Base-by-base conservation (phyloP, 768 basidiomycete species). In the Trametes gibbosa region DNA sequence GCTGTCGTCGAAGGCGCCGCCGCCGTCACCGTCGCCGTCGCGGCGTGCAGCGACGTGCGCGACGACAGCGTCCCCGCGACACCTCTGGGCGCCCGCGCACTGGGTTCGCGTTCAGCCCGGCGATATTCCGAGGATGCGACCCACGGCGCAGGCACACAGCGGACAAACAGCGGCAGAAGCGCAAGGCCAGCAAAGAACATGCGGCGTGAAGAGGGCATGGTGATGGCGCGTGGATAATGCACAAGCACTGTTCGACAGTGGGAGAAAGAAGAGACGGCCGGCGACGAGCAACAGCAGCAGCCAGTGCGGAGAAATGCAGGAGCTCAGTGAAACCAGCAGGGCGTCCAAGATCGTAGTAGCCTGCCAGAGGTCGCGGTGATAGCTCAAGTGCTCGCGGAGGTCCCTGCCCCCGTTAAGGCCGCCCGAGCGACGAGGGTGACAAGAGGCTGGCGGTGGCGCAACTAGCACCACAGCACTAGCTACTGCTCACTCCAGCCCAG, bases 81-180 rank as follows among this genome's bases (percentile, higher is more conserved):
- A 25, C 4, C 29, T 4, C 10, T 32, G 10, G 10, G 29, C 10
- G 29, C 29, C 29, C 6, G 32, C 9, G 42, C 13, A n/a, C n/a
- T n/a, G 42, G 48, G 27, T 6, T 51, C 48, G 2, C 32, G 34
- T 14, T 58, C 49, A 8, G 34, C 21, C 57, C 55, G 55, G 39
- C 23, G 40, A 55, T 48, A 27, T 17, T 16, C 56, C 50, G 45
- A 40, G n/a, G 21, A 40, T 6, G 45, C 19, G 54, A 58, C 43
- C 48, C 56, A 59, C 5, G 65, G 56, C 5, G 56, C 39, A 16
- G 61, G 61, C 41, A 50, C 52, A 35, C 40, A 41, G 16, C 40
- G 54, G 56, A 52, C 59, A 45, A 61, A 59, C 46, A 63, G 58
- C 59, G 65, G 61, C 40, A 60, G 59, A 39, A 53, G 25, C n/a